phyloP scores from a whole-genome alignment of 2,329 filamentous ascomycete genomes.

The Epicoccum nigrum region DNA sequence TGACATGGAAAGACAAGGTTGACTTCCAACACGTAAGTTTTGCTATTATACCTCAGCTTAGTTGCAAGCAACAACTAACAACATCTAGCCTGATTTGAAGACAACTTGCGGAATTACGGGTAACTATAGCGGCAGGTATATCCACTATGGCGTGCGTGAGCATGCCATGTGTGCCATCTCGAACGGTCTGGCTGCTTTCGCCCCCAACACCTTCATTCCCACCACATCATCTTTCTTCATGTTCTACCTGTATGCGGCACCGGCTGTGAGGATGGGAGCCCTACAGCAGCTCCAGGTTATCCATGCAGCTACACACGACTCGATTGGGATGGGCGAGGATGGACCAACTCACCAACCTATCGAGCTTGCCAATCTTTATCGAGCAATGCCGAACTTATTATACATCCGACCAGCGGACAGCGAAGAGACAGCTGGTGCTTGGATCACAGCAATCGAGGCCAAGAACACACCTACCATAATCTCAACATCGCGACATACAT shows the following conservation, averaged over 20 bases:
- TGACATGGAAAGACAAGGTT: constrained; percentile 60
- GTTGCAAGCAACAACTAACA: constrained; percentile 17
- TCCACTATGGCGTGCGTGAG: constrained; percentile 47
- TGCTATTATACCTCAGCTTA: background rate
- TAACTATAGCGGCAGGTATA: constrained; percentile 61
- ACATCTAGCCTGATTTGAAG: constrained; percentile 33
- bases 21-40: constrained; percentile 58
- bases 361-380: constrained; percentile 62
- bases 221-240: constrained; percentile 68
- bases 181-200: constrained; percentile 65
- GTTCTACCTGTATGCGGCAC: constrained; percentile 66
- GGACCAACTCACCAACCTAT: constrained; percentile 69
- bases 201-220: constrained; percentile 43
- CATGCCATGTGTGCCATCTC: constrained; percentile 48
- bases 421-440: constrained; percentile 64
- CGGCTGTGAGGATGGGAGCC: constrained; percentile 66
- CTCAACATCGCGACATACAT: constrained; percentile 55
- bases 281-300: constrained; percentile 63
- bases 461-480: constrained; percentile 55
- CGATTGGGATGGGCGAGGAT: constrained; percentile 62
- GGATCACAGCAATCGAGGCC: constrained; percentile 55
- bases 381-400: constrained; percentile 67
- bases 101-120: constrained; percentile 60
- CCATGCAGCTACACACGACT: constrained; percentile 67
- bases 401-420: constrained; percentile 66